A percentile compares a stretch with the other conserved stretches of the same genome.
These are phyloP conservation scores for Verbena officinalis DNA, from an alignment of 257 asterid genomes.

Conservation along the genomic window DNA sequence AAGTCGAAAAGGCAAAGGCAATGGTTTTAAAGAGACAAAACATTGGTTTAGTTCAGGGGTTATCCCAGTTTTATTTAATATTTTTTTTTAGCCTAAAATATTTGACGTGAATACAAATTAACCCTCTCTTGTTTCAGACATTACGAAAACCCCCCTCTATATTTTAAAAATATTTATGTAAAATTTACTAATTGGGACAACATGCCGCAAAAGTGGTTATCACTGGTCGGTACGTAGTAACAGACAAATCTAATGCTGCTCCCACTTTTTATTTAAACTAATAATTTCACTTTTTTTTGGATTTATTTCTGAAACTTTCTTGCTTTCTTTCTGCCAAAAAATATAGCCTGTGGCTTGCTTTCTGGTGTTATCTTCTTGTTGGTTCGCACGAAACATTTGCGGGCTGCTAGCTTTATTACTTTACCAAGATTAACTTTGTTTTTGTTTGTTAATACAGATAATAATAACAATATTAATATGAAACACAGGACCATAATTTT, in stretches of 20 bases:
- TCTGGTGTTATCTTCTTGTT: constrained; percentile 38
- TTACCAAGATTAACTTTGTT: constrained; percentile 16
- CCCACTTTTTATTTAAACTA: constrained; percentile 22
- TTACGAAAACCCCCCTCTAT: too few relatives aligned
- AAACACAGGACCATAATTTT: constrained; percentile 27
- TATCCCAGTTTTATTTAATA: too few relatives aligned
- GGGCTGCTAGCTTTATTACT: constrained; percentile 34
- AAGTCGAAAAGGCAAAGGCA: constrained; percentile 41
- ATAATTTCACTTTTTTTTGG: not conserved
- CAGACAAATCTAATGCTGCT: constrained; percentile 50
- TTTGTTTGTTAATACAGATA: not conserved
- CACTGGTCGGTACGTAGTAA: constrained; percentile 52
- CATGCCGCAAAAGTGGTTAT: constrained; percentile 58
- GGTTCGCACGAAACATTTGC: constrained; percentile 29
- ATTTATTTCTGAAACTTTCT: not conserved
- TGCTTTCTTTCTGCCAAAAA: constrained; percentile 16
- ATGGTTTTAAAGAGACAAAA: constrained; percentile 65
- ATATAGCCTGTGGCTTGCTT: too few relatives aligned
- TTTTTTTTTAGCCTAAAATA: too few relatives aligned
- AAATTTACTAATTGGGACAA: constrained; percentile 38
- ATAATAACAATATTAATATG: not conserved
- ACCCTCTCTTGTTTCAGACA: too few relatives aligned
- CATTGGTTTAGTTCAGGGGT: constrained; percentile 47
- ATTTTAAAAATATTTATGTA: too few relatives aligned
- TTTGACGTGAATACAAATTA: too few relatives aligned